phyloP scores from a whole-genome alignment of 2,329 filamentous ascomycete species.

The Scedosporium minutisporum region DNA sequence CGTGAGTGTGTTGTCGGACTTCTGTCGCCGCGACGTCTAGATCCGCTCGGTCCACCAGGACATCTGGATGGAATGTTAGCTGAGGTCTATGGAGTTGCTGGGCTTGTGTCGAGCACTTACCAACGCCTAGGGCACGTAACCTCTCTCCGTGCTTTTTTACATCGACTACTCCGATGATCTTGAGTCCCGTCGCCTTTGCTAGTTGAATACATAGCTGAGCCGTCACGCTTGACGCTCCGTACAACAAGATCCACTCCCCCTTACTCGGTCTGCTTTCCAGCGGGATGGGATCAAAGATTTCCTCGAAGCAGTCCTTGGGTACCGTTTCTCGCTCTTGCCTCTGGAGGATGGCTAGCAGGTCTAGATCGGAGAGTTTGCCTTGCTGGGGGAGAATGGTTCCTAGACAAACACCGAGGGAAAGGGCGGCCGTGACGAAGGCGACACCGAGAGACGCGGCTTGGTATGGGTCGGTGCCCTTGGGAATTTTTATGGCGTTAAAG shows the following conservation, averaged over 20 bases:
- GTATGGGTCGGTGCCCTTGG: constrained; percentile 38
- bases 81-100: constrained; percentile 22
- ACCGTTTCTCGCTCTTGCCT: not conserved
- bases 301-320: constrained; percentile 2
- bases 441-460: constrained; percentile 57
- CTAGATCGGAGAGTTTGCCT: not conserved
- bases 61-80: constrained; percentile 36
- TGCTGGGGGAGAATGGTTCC: constrained; percentile 50
- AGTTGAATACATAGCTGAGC: constrained; percentile 59
- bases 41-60: constrained; percentile 61
- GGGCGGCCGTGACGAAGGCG: constrained; percentile 58
- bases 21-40: constrained; percentile 55
- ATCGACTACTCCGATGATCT: constrained; percentile 58
- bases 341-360: not conserved
- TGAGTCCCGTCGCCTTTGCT: constrained; percentile 55
- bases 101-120: constrained; percentile 29
- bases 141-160: constrained; percentile 50
- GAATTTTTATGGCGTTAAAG: constrained; percentile 56
- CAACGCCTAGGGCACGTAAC: constrained; percentile 2
- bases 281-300: constrained; percentile 3
- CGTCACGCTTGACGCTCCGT: constrained; percentile 29
- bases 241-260: constrained; percentile 6
- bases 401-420: constrained; percentile 60
- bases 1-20: constrained; percentile 47
- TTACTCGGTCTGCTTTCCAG: not conserved